Evolutionary conservation across 1,139 yeast genomes (phyloP).

Genomic region (Hemisphaericaspora xylofermentans): DNA sequence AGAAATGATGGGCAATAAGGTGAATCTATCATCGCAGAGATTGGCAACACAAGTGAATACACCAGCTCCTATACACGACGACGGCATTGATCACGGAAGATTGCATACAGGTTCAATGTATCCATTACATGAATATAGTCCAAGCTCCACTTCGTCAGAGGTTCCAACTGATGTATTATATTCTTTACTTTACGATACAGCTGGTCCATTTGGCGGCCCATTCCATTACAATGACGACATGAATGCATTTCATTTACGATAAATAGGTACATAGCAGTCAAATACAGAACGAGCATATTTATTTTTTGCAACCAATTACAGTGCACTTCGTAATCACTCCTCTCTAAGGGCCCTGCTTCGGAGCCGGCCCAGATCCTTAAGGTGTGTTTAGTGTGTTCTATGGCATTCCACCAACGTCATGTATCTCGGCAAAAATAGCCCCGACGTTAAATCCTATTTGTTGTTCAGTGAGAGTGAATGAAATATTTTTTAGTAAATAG

Average conservation of each 20-base stretch:
- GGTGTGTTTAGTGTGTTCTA: too few relatives aligned
- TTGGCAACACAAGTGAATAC: slow-evolving; percentile 6
- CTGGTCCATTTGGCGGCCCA: slow-evolving; percentile 16
- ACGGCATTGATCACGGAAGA: slow-evolving; percentile 1
- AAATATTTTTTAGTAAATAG: background rate
- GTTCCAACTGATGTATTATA: slow-evolving; percentile 15
- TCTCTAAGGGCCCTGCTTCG: too few relatives aligned
- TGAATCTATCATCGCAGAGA: slow-evolving; percentile 5
- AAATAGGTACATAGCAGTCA: background rate
- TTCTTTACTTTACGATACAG: slow-evolving; percentile 13
- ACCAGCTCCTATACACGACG: slow-evolving; percentile 15
- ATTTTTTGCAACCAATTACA: background rate
- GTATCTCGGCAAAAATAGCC: background rate
- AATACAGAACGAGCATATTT: background rate
- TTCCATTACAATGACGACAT: slow-evolving; percentile 12
- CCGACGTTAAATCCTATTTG: too few relatives aligned
- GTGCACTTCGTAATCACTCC: too few relatives aligned
- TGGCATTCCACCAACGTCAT: too few relatives aligned
- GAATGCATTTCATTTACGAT: slow-evolving; percentile 4
- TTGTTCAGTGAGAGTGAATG: background rate
- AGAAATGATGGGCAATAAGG: slow-evolving; percentile 13
- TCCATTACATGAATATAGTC: slow-evolving; percentile 6
- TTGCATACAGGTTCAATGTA: slow-evolving; percentile 3
- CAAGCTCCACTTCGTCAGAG: slow-evolving; percentile 8
- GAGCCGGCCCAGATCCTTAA: too few relatives aligned